Evolutionary conservation across 345 rosid species (phyloP).

Genomic region (Geranium brycei): DNA sequence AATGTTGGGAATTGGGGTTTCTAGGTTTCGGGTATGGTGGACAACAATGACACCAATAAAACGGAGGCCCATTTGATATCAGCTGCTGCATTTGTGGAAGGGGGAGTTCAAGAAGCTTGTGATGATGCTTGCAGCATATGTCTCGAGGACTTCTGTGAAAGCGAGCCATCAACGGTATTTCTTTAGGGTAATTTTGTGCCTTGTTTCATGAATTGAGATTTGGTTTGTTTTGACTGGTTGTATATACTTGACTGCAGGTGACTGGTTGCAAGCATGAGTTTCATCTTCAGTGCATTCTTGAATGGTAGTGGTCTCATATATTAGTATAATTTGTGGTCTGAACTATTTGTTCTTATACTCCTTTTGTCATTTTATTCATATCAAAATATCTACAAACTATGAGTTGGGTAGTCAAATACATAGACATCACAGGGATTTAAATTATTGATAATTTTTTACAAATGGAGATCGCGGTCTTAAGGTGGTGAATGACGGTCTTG

Average conservation of each 20-base stretch:
- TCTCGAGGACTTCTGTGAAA: constrained; percentile 70
- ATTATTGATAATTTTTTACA: too few species aligned
- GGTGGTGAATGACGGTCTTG: too few species aligned
- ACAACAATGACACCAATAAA: constrained; percentile 14
- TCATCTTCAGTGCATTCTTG: constrained; percentile 75
- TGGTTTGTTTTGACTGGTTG: not conserved
- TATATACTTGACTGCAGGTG: constrained; percentile 24
- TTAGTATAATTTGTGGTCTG: not conserved
- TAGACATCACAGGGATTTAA: too few species aligned
- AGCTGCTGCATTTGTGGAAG: constrained; percentile 96
- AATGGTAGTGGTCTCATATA: constrained; percentile 33
- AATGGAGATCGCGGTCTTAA: too few species aligned
- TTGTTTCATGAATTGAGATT: constrained; percentile 2
- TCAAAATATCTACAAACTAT: not conserved
- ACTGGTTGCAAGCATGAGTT: constrained; percentile 67
- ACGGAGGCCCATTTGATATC: constrained; percentile 64
- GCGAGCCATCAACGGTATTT: constrained; percentile 77
- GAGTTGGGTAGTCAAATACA: not conserved
- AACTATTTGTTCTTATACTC: not conserved
- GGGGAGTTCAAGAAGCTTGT: constrained; percentile 91
- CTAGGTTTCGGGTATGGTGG: constrained; percentile 16
- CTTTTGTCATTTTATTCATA: not conserved
- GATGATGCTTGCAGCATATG: constrained; percentile 98
- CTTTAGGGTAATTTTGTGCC: not conserved
- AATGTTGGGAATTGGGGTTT: not conserved